Base-by-base conservation (phyloP, 2,329 filamentous ascomycete genomes). In the Helotiales sp. region DNA sequence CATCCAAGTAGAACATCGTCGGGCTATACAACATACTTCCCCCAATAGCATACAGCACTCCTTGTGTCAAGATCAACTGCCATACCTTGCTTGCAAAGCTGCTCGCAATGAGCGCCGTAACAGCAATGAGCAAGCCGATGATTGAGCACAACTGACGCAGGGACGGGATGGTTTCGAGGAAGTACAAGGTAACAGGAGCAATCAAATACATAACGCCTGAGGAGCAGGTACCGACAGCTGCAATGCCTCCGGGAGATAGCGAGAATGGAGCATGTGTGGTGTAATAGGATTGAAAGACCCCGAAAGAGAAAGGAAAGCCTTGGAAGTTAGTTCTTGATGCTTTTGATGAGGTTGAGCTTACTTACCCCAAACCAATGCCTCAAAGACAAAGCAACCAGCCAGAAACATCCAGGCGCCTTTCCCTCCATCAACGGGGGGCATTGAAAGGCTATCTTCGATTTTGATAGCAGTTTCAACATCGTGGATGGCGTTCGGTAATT, bases 331-430 rank as follows among this genome's bases (percentile, higher is more conserved):
- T 15, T 38, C 19, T 24, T 13, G 6, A 19, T 31, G 3, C 12
- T 19, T 33, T 10, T n/a, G 13, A 38, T 10, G 4, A 27, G 5
- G 50, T 38, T 38, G 15, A 29, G 38, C 24, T 38, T 12, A 60
- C 70, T 61, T 63, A 79, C 79, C 80, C 81, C 79, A 84, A 25
- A 82, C 74, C 17, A 82, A 69, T 24, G 77, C 74, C 58, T 85
- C 81, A 10, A 84, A 73, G 48, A 81, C 68, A 62, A 81, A 82
- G 63, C 78, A 79, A 2, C 74, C 75, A 12, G 73, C 71, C 13
- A 84, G 68, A 52, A 82, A 79, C 1, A 81, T 59, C 76, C 79
- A 82, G 3, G 81, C 80, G 52, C 77, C 74, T 65, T 73, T 78
- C 1, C 80, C 81, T 12, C 73, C 69, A 65, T 83, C 81, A 2